A percentile compares a stretch with the other conserved stretches of the same genome.
Conservation (phyloP, 805 yeast genomes). For the Cyberlindnera petersonii region DNA sequence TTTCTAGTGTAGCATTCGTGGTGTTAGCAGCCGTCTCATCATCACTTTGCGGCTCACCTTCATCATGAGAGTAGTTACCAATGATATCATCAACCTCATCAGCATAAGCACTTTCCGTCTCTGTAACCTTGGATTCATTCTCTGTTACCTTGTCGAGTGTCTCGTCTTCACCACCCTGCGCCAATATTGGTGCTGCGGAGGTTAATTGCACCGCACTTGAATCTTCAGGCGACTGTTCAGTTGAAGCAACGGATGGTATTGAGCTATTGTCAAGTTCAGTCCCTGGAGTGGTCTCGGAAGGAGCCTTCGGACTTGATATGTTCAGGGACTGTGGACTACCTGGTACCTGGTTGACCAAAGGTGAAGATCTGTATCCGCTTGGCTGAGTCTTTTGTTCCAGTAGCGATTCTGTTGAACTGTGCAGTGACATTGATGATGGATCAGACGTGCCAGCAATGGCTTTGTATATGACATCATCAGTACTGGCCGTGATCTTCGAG, state of each 20-base stretch:
- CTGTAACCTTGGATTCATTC: no score
- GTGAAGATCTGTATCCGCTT: conserved; percentile 17
- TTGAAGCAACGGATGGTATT: conserved; percentile 1
- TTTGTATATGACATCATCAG: conserved; percentile 18
- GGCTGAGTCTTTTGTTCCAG: conserved; percentile 5
- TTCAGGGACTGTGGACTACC: conserved; percentile 3
- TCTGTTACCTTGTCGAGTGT: conserved; percentile 3
- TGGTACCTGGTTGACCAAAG: conserved; percentile 14
- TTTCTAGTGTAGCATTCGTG: conserved; percentile 2
- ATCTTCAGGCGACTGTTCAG: neutral
- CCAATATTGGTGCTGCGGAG: neutral
- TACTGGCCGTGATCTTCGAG: conserved; percentile 31
- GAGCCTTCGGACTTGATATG: conserved; percentile 1
- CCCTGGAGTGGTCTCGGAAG: neutral
- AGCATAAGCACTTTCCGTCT: no score
- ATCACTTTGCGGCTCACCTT: conserved; percentile 14
- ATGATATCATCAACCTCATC: conserved; percentile 16
- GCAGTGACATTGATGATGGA: conserved; percentile 6
- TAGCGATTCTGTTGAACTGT: conserved; percentile 19
- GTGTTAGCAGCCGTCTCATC: conserved; percentile 3
- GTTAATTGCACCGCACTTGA: neutral
- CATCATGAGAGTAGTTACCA: conserved; percentile 18
- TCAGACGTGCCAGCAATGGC: conserved; percentile 8
- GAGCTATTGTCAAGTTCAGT: conserved; percentile 1
- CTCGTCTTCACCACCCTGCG: neutral